Evolutionary conservation across 495 filamentous ascomycete genomes (phyloP), one percentile per base, ranked within the genome.

Genomic region (Penicillium turbatum): DNA sequence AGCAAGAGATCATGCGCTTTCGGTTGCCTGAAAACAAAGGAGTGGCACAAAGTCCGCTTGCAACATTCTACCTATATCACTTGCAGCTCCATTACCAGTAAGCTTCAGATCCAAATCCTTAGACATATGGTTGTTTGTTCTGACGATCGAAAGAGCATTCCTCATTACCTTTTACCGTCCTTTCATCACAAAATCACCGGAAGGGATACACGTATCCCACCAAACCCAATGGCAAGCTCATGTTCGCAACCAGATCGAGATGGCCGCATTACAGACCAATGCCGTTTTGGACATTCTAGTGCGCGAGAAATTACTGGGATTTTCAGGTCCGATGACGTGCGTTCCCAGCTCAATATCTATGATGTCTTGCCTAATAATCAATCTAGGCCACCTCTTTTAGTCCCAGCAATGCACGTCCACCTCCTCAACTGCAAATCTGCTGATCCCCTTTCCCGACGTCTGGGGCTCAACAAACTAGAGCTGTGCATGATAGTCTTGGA

Each of bases 341-440:
- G 68, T 56, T 0, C 15, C 29, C 5, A 45, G 16, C 10, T 48
- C 16, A 21, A 9, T 29, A 17, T 9, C 13, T 31, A n/a, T 9
- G 6, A 21, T 5, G 24, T 24, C 35, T 16, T 30, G 12, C 38
- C 37, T 40, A 13, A 45, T 24, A 30, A 10, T 17, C 34, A 16
- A n/a, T 41, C 13, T 36, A 73, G 70, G 36, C 69, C 72, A 11
- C 66, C 72, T 6, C 56, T 71, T 0, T 42, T 75, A 19, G 63
- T 75, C 11, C 71, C 71, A 1, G 71, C 70, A 3, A 74, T 75
- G 70, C 70, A 74, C 53, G 63, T 63, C 10, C 68, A 75, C 48
- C 56, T 75, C 0, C 57, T 72, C 6, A 66, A 67, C 32, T 74
- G 68, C 56, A 70, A 68, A 51, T 62, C 56, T 0, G 39, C 59